phyloP scores from a whole-genome alignment of 257 asterid genomes.

The Parsonsia alboflavescens region DNA sequence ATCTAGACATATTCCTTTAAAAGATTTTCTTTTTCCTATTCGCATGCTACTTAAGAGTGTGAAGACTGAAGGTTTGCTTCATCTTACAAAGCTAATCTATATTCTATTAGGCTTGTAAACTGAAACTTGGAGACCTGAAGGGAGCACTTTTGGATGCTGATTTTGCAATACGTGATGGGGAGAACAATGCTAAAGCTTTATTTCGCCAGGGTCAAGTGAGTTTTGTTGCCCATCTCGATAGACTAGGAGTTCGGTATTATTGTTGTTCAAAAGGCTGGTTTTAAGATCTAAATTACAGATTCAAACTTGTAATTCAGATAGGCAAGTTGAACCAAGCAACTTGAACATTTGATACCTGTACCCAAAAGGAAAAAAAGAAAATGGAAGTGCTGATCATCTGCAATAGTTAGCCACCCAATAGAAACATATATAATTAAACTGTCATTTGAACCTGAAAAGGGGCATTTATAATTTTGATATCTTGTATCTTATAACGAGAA shows the following conservation, averaged over 20 bases:
- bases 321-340: too few relatives aligned
- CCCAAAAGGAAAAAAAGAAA: not conserved
- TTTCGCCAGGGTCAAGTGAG: constrained; percentile 97
- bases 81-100: constrained; percentile 6
- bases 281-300: too few relatives aligned
- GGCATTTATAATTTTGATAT: not conserved
- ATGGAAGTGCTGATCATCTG: not conserved
- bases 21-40: not conserved
- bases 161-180: constrained; percentile 94
- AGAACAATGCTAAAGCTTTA: constrained; percentile 89
- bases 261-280: not conserved
- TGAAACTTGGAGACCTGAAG: constrained; percentile 75
- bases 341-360: not conserved
- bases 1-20: not conserved
- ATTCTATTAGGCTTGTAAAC: constrained; percentile 70
- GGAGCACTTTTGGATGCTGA: constrained; percentile 96
- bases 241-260: too few relatives aligned
- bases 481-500: not conserved
- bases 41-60: not conserved
- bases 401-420: not conserved
- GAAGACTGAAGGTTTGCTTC: not conserved
- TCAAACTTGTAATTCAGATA: not conserved
- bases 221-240: not conserved
- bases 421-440: not conserved
- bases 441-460: not conserved